phyloP scores from a whole-genome alignment of 2,329 filamentous ascomycete genomes.

The Beauveria sp. region DNA sequence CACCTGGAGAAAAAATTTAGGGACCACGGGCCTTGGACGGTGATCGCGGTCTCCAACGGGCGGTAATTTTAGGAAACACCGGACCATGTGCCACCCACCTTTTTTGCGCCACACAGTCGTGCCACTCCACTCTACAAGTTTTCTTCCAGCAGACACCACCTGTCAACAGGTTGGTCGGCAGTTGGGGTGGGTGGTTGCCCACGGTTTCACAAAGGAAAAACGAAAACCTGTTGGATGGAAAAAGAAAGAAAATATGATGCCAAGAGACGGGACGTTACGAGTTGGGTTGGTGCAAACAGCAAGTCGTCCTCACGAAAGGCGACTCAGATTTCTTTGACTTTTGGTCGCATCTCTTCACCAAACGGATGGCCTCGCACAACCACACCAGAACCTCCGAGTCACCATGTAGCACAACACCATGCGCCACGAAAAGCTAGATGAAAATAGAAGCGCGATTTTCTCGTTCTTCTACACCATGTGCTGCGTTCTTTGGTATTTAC shows the following conservation, averaged over 20 bases:
- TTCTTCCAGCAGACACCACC: not conserved
- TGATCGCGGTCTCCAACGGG: constrained; percentile 3
- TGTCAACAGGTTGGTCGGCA: not conserved
- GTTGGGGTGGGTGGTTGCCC: not conserved
- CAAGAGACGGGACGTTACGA: too few species aligned
- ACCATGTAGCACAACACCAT: not conserved
- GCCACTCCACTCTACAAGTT: constrained; percentile 1
- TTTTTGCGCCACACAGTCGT: constrained; percentile 1
- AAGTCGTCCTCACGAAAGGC: too few species aligned
- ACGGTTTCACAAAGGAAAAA: not conserved
- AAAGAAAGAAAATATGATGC: not conserved
- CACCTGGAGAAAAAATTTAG: not conserved
- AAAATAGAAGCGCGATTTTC: not conserved
- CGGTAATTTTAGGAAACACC: not conserved
- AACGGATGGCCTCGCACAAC: not conserved
- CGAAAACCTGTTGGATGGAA: not conserved
- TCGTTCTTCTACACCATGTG: not conserved
- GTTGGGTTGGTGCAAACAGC: too few species aligned
- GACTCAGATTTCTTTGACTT: too few species aligned
- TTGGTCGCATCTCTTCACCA: not conserved
- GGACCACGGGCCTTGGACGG: not conserved
- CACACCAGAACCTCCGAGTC: too few species aligned
- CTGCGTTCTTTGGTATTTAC: not conserved
- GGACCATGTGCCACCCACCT: not conserved
- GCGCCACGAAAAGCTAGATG: not conserved